Evolutionary conservation across 805 yeast species (phyloP).

Genomic region (Wickerhamiella allomyrinae): DNA sequence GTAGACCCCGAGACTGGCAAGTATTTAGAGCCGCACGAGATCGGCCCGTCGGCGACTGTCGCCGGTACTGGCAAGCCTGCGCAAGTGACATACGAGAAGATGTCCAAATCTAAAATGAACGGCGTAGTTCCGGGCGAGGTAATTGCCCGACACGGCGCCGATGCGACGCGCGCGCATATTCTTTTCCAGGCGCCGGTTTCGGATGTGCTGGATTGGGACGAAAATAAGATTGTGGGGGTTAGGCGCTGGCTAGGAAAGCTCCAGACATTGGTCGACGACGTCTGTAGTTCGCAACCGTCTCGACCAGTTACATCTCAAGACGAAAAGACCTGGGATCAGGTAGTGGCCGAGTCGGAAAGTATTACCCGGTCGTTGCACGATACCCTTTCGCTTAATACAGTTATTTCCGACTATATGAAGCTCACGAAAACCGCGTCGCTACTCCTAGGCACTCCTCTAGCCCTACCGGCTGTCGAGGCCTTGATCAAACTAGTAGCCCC

Average conservation of each 20-base stretch:
- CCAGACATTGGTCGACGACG: conserved; percentile 1
- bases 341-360: conserved; percentile 33
- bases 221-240: conserved; percentile 67
- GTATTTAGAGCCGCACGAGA: conserved; percentile 67
- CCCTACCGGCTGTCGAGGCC: conserved; percentile 24
- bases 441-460: conserved; percentile 28
- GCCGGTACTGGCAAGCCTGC: conserved; percentile 40
- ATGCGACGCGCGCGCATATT: conserved; percentile 86
- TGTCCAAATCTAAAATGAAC: conserved; percentile 92
- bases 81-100: conserved; percentile 58
- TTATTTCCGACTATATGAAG: conserved; percentile 83
- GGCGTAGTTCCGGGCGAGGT: conserved; percentile 84
- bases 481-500: conserved; percentile 59
- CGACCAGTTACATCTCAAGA: conserved; percentile 30
- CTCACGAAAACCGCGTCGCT: conserved; percentile 36
- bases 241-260: conserved; percentile 74
- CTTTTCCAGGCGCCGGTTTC: conserved; percentile 81
- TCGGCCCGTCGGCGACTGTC: conserved; percentile 32
- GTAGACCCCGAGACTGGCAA: conserved; percentile 55
- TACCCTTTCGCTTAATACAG: conserved; percentile 60
- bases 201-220: conserved; percentile 83
- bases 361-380: conserved; percentile 47
- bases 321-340: conserved; percentile 40
- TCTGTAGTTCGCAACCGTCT: not conserved
- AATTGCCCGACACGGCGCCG: conserved; percentile 71